These are phyloP conservation scores for Phytophthora pisi DNA, from an alignment of 352 stramenopile species.

Conservation along the genomic window DNA sequence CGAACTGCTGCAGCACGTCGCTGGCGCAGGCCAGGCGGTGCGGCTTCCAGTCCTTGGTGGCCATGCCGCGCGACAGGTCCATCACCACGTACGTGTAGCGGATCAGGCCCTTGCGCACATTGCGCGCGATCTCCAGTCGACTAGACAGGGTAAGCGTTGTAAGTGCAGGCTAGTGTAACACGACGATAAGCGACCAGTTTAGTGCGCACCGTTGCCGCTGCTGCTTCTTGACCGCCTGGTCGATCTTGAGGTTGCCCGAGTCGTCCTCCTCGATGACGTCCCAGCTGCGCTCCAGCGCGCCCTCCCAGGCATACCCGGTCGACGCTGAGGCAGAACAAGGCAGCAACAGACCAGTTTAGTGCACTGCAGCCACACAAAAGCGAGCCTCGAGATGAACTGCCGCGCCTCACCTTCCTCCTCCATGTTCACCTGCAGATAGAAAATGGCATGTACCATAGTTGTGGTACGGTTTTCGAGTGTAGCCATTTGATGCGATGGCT, in stretches of 20 bases:
- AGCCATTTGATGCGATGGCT: background rate
- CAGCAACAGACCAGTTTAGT: conserved; percentile 7
- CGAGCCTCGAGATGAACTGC: background rate
- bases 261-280: conserved; percentile 88
- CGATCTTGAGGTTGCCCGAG: conserved; percentile 80
- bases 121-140: conserved; percentile 80
- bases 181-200: background rate
- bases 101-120: conserved; percentile 86
- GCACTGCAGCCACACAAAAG: background rate
- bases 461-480: background rate
- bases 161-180: background rate
- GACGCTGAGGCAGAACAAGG: conserved; percentile 7
- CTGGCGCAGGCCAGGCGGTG: conserved; percentile 73
- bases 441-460: background rate
- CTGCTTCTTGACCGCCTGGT: conserved; percentile 62
- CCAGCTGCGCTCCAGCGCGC: conserved; percentile 84
- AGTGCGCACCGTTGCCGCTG: conserved; percentile 68
- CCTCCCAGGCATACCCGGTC: conserved; percentile 85
- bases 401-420: conserved; percentile 32
- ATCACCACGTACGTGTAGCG: conserved; percentile 87
- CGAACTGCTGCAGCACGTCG: conserved; percentile 82
- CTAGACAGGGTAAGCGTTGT: conserved; percentile 26
- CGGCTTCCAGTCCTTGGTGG: conserved; percentile 88
- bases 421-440: conserved; percentile 18
- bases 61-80: conserved; percentile 88